Conservation (phyloP, 805 yeast species). For the Saccharomycopsis fibuligera region DNA sequence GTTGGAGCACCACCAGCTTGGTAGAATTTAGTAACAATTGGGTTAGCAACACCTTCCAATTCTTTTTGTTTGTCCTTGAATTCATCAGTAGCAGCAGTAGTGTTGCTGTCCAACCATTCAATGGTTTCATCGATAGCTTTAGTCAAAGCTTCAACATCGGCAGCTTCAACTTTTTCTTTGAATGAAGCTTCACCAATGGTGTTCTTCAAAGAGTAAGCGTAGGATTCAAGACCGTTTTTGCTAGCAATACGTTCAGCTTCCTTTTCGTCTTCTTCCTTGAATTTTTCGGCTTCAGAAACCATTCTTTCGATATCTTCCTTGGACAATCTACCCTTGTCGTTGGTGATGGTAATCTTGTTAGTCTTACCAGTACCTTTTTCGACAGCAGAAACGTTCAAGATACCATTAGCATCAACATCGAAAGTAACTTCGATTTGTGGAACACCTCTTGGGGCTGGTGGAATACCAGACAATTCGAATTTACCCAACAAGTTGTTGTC, state of each 20-base stretch:
- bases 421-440: constrained; percentile 98
- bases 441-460: constrained; percentile 99
- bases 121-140: constrained; percentile 83
- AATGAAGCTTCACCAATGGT: constrained; percentile 67
- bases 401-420: constrained; percentile 97
- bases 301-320: constrained; percentile 97
- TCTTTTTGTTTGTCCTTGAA: constrained; percentile 91
- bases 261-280: constrained; percentile 92
- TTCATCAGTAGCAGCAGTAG: constrained; percentile 90
- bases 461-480: constrained; percentile 93
- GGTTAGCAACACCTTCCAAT: constrained; percentile 91
- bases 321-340: constrained; percentile 97
- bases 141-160: constrained; percentile 62
- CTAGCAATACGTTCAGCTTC: constrained; percentile 90
- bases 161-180: constrained; percentile 72
- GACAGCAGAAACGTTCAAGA: constrained; percentile 90
- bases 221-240: constrained; percentile 93
- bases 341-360: constrained; percentile 95
- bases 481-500: constrained; percentile 97
- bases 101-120: constrained; percentile 89
- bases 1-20: constrained; percentile 80
- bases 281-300: constrained; percentile 97
- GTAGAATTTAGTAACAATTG: constrained; percentile 96
- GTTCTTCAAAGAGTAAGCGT: constrained; percentile 89
- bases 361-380: constrained; percentile 99